Conservation (phyloP, 2,329 filamentous ascomycete species). For the Fonsecaea monophora region DNA sequence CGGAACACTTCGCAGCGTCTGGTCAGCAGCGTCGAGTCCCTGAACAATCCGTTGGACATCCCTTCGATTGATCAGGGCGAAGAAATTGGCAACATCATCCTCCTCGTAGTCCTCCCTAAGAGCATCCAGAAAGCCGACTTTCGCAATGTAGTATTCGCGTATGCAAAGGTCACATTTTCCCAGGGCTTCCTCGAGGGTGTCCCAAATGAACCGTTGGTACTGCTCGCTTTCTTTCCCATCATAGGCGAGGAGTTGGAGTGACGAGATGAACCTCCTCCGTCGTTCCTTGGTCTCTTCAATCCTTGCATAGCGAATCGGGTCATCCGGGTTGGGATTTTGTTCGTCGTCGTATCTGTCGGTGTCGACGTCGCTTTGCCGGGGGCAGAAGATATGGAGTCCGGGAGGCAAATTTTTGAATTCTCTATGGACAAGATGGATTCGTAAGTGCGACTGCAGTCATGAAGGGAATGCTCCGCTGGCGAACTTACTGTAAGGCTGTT, state of each 20-base stretch:
- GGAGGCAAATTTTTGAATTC: constrained; percentile 54
- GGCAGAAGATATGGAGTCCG: constrained; percentile 71
- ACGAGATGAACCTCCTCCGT: constrained; percentile 69
- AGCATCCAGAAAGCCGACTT: constrained; percentile 67
- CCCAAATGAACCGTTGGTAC: constrained; percentile 66
- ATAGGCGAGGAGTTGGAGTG: constrained; percentile 72
- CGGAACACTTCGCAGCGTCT: constrained; percentile 60
- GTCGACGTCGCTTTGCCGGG: constrained; percentile 68
- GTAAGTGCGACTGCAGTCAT: neutral
- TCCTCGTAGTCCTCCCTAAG: constrained; percentile 64
- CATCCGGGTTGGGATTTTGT: constrained; percentile 52
- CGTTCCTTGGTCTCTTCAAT: constrained; percentile 64
- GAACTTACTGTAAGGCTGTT: constrained; percentile 50
- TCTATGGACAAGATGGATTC: constrained; percentile 3
- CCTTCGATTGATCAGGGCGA: constrained; percentile 63
- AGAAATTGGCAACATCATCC: constrained; percentile 58
- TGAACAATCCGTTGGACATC: constrained; percentile 68
- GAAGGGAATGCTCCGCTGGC: neutral
- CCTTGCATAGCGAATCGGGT: constrained; percentile 49
- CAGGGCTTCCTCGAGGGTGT: constrained; percentile 64
- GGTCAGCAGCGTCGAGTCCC: constrained; percentile 64
- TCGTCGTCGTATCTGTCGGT: constrained; percentile 67
- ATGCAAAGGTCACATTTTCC: constrained; percentile 73
- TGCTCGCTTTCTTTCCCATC: constrained; percentile 65
- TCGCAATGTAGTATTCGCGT: constrained; percentile 74